Base-by-base conservation (phyloP, 495 filamentous ascomycete genomes). In the Sordaria brevicollis region DNA sequence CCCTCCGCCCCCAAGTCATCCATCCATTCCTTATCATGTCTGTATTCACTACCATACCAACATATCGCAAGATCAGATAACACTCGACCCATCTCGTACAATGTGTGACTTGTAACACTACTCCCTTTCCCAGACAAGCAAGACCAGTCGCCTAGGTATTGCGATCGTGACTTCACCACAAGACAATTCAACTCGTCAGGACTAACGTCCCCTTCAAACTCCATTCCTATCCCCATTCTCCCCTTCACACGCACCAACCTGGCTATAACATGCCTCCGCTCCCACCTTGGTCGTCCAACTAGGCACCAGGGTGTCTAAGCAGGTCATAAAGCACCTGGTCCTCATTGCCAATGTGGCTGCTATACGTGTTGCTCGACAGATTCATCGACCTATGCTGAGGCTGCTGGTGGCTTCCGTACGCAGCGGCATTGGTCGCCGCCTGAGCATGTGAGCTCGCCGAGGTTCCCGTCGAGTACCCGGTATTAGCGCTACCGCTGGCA, bases 361-460 rank as follows among this genome's bases (percentile, higher is more conserved):
- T 74, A 62, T 79, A 79, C 8, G 76, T 75, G 25, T 79, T 75
- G 19, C 72, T 71, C 9, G 76, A 75, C 34, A 78, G 69, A 49
- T 78, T 76, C 77, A 79, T 75, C 8, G 76, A 73, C 65, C 76
- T 41, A 65, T 77, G 75, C 43, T 74, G 74, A 15, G 67, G 19
- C 68, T 70, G 72, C 38, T 71, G 38, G 34, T 35, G 66, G 62
- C 71, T 71, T 13, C 57, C 57, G 35, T 73, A 70, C 34, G 49
- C 21, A 15, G 69, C 25, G n/a, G 68, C n/a, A 65, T 35, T 62
- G 25, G 37, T 49, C n/a, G 37, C 54, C 37, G 19, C 68, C 37
- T 72, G 69, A 10, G 70, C 65, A 65, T 76, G 70, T 6, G 69
- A 68, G 13, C 41, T 67, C 5, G 33, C 25, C 54, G 67, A 54